Evolutionary conservation across 805 yeast genomes (phyloP).

Genomic region (Ogataea glucozyma): DNA sequence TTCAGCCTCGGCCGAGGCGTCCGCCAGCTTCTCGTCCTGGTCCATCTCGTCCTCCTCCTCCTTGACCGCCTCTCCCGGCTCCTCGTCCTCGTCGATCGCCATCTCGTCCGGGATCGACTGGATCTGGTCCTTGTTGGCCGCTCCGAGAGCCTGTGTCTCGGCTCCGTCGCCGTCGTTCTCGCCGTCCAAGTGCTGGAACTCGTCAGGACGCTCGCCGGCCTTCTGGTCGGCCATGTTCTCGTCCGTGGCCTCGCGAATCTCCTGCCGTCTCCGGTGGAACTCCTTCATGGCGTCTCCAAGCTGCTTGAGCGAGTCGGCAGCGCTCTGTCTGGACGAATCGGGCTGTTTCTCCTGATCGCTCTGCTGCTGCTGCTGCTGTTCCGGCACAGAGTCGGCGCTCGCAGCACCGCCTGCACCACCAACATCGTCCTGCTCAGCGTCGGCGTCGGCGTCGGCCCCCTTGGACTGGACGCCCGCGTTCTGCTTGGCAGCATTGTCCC

Average conservation of each 20-base stretch:
- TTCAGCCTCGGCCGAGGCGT: slow-evolving; percentile 33
- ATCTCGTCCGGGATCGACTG: slow-evolving; percentile 76
- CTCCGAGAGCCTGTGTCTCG: slow-evolving; percentile 95
- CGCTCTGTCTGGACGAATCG: slow-evolving; percentile 65
- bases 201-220: slow-evolving; percentile 75
- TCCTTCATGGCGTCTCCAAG: slow-evolving; percentile 91
- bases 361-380: slow-evolving; percentile 41
- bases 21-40: slow-evolving; percentile 28
- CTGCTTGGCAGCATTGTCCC: slow-evolving; percentile 37
- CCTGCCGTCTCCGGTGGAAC: slow-evolving; percentile 87
- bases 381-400: slow-evolving; percentile 39
- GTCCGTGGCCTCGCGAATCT: slow-evolving; percentile 70
- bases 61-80: slow-evolving; percentile 35
- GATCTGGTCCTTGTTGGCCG: slow-evolving; percentile 77
- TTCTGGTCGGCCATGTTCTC: slow-evolving; percentile 52
- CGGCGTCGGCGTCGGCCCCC: slow-evolving; percentile 40
- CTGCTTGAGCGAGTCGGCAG: slow-evolving; percentile 77
- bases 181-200: slow-evolving; percentile 80
- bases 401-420: slow-evolving; percentile 64
- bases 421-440: slow-evolving; percentile 54
- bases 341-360: slow-evolving; percentile 46
- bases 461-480: slow-evolving; percentile 36
- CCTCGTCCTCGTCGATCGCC: slow-evolving; percentile 75
- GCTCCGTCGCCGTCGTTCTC: slow-evolving; percentile 71
- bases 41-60: slow-evolving; percentile 33